Conservation (phyloP, 139 green algal genomes). For the Marvania coccoides region DNA sequence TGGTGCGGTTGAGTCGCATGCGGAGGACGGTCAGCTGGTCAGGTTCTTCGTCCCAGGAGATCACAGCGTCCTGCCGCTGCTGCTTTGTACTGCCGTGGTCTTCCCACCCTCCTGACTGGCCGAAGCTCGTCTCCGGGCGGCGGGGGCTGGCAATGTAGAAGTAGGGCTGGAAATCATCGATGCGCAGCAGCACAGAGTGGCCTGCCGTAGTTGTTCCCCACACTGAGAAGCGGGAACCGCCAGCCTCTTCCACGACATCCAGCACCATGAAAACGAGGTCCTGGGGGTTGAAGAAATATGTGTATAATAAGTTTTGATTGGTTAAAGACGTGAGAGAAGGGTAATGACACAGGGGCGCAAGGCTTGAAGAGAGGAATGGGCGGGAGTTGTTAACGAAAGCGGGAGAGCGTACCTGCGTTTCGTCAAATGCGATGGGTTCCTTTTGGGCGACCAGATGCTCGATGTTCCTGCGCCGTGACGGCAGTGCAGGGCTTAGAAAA, state of each 20-base stretch:
- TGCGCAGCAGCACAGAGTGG: constrained; percentile 24
- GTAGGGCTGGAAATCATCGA: constrained; percentile 48
- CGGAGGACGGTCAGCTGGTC: not conserved
- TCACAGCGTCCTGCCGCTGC: not conserved
- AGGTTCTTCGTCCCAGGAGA: not conserved
- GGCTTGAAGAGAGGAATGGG: too few relatives aligned
- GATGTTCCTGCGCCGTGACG: not conserved
- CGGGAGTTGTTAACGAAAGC: too few relatives aligned
- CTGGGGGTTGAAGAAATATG: too few relatives aligned
- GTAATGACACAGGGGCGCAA: too few relatives aligned
- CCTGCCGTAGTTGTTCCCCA: constrained; percentile 25
- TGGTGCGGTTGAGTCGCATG: not conserved
- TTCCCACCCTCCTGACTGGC: not conserved
- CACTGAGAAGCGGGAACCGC: constrained; percentile 22
- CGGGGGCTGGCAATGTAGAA: constrained; percentile 42
- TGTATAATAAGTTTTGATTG: not conserved
- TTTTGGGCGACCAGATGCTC: not conserved
- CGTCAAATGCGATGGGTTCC: not conserved
- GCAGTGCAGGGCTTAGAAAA: too few relatives aligned
- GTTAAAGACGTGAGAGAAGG: too few relatives aligned
- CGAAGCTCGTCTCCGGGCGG: not conserved
- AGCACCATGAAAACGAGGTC: constrained; percentile 37
- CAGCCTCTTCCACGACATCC: constrained; percentile 34
- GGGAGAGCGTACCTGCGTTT: too few relatives aligned
- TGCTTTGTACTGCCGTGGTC: not conserved